Percentiles rank a stretch among this genome's conserved stretches.
Evolutionary conservation across 306 rosid species (phyloP).

Genomic region (Cyclanthera cordifolia): DNA sequence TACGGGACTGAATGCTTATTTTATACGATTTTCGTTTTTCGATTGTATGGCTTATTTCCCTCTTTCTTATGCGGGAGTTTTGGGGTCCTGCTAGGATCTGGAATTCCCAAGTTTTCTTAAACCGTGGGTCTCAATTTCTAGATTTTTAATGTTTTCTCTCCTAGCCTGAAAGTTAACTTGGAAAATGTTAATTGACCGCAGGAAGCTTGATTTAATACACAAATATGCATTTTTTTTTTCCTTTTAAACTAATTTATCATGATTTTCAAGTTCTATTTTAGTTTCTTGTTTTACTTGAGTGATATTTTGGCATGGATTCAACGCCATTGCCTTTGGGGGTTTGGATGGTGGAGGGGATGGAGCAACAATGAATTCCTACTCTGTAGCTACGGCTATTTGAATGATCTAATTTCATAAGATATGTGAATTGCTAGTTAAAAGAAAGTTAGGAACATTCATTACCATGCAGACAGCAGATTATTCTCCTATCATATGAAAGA

Average conservation of each 20-base stretch:
- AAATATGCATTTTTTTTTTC: not conserved
- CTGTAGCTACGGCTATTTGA: not conserved
- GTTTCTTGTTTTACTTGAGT: not conserved
- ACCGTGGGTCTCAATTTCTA: not conserved
- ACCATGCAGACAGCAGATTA: not conserved
- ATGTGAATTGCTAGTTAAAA: not conserved
- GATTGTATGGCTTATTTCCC: not conserved
- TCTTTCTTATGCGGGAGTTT: not conserved
- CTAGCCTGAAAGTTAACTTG: not conserved
- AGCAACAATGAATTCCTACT: not conserved
- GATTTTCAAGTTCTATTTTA: conserved; percentile 2
- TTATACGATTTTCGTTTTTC: not conserved
- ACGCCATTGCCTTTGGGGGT: not conserved
- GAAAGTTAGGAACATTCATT: not conserved
- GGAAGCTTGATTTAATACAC: not conserved
- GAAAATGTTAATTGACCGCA: not conserved
- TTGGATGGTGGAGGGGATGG: conserved; percentile 1
- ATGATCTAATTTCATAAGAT: not conserved
- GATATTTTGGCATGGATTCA: not conserved
- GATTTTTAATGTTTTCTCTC: not conserved
- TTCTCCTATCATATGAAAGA: not conserved
- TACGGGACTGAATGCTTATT: not conserved
- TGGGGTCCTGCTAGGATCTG: not conserved
- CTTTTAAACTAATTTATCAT: not conserved
- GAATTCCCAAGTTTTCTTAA: not conserved